Evolutionary conservation across 495 filamentous ascomycete genomes (phyloP), one percentile per base, ranked within the genome.

Genomic region (Tuber microsphaerosporum): DNA sequence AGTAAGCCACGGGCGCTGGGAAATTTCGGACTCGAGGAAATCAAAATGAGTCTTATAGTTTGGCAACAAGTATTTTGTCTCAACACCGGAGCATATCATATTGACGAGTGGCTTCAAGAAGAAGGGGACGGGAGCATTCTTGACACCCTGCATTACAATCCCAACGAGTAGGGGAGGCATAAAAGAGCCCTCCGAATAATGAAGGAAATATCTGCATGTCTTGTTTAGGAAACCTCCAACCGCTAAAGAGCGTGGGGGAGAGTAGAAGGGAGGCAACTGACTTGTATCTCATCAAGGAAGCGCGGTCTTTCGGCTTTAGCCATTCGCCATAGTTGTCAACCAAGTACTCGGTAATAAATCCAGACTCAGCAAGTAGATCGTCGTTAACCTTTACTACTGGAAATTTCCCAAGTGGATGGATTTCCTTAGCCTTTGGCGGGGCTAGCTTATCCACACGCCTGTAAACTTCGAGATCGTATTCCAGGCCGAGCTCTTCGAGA

Each of bases 341-440:
- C 16, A 97, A 86, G 79, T 95, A 96, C 82, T 97, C 92, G 22
- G 89, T 84, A 72, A 97, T 96, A 46, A 88, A 85, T 2, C 89
- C 92, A 45, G 91, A 93, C 81, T 97, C 94, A 26, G 93, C 93
- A 39, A 97, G 84, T 0, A 96, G 86, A 20, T 73, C 74, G 19
- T 91, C 79, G 0, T 90, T 83, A 80, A 97, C 82, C 12, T 86
- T 87, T 73, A 97, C 83, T 8, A 94, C 81, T 4, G 94, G 94
- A 0, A 92, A 90, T 81, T 97, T 97, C 26, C 94, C 94, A 12
- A 97, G 87, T 0, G 92, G 91, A 82, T 97, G 94, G 31, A 97
- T 83, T 61, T 92, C 84, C 81, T 92, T 90, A 44, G 74, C 74
- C 34, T 96, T 86, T 75, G 91, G 91, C 0, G 93, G 93, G 0